Base-by-base conservation (phyloP, 352 stramenopile species). In the Phytopythium litorale region DNA sequence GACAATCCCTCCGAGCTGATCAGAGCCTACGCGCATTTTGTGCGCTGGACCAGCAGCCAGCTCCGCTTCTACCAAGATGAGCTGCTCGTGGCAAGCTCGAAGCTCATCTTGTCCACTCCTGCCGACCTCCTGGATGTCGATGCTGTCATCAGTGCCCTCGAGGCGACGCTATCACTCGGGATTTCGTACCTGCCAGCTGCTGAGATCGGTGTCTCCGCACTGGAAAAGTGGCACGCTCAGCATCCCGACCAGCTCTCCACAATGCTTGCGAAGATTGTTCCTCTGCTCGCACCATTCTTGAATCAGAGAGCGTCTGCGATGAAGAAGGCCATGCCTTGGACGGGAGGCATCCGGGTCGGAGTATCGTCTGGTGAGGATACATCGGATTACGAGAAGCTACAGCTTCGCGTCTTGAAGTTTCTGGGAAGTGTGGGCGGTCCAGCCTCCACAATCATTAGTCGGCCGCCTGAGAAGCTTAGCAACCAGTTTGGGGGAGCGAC, bases 31-130 rank as follows among this genome's bases (percentile, higher is more conserved):
- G 46, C 30, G 5, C 54, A 56, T n/a, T 94, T 92, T 53, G 51
- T 86, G n/a, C 28, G 58, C 13, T 61, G 61, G 33, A 66, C 84
- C 18, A 79, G 73, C 59, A 52, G 49, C 11, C 79, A 91, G 60
- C 65, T 88, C 32, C 78, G 68, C 8, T 90, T 89, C 63, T 92
- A 91, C 65, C 82, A 88, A 60, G 82, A 93, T 55, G 86, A 95
- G 30, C 56, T 93, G 21, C 70, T 92, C 23, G 73, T 93, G 40
- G 75, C 81, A 7, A 76, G 70, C 25, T 70, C 76, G 18, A 69
- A 80, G 35, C 91, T 86, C 64, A 73, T 91, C 23, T 70, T 95
- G 19, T 62, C 71, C 37, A 71, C 83, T 15, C 84, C 86, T 7
- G 45, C 78, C 16, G 53, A 43, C 33, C 55, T 91, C n/a, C 56